A percentile compares a stretch with the other conserved stretches of the same genome.
phyloP scores from a whole-genome alignment of 805 yeast genomes.

The Nakazawaea ernobii region DNA sequence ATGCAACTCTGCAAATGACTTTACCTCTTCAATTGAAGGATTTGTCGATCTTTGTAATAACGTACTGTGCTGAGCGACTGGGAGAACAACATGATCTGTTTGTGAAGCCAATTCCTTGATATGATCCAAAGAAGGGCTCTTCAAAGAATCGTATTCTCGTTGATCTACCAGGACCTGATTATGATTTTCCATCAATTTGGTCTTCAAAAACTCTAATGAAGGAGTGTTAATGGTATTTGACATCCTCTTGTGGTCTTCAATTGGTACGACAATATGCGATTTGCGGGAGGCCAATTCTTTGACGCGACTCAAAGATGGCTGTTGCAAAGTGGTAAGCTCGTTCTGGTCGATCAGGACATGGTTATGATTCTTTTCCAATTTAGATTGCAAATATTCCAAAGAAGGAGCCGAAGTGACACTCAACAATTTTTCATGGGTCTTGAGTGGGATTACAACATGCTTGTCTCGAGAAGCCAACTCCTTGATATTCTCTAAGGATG shows the following conservation, averaged over 20 bases:
- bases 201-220: background rate
- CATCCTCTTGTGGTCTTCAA: background rate
- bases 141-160: background rate
- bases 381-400: background rate
- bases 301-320: slow-evolving; percentile 7
- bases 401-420: background rate
- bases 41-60: background rate
- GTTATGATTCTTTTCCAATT: background rate
- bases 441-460: background rate
- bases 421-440: background rate
- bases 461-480: background rate
- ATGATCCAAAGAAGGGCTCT: background rate
- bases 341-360: background rate
- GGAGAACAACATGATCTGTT: background rate
- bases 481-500: slow-evolving; percentile 8
- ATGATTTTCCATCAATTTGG: background rate
- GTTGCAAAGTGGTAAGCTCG: slow-evolving; percentile 8
- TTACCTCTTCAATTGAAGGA: background rate
- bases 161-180: background rate
- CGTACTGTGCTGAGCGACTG: background rate
- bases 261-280: background rate
- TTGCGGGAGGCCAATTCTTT: slow-evolving; percentile 18
- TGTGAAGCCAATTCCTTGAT: background rate
- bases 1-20: background rate
- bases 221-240: background rate